Evolutionary conservation across 2,329 filamentous ascomycete species (phyloP), one percentile per base, ranked within the genome.

Genomic region (Aspergillus floridensis): DNA sequence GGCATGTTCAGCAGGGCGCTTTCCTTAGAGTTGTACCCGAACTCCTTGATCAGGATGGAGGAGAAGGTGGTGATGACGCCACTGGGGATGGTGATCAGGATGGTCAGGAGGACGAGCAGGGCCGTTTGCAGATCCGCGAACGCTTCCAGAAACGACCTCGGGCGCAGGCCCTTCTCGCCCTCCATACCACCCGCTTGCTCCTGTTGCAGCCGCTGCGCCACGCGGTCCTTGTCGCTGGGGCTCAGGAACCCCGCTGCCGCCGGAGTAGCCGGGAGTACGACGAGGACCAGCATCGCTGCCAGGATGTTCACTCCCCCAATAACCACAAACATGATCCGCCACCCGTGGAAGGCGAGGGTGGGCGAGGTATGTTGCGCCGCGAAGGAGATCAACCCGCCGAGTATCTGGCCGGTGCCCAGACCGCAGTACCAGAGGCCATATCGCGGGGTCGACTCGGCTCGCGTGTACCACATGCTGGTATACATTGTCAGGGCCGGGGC

Each of bases 1-100:
- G 80, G 80, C 29, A 79, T 77, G 22, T 76, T 78, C n/a, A 82
- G 68, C 26, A 82, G 66, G 1, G 79, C 75, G 12, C 77, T 75
- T 53, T 79, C 59, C 41, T 75, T 74, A 16, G 73, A 69, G 1
- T 72, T 74, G 60, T 79, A 81, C 6, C 79, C 79, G 49, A 80
- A 78, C 14, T 73, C 73, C 47, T 61, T 64, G 44, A 73, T 73
- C 14, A 82, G 72, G 10, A 79, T 80, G 2, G 74, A 72, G 11
- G 75, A 77, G 63, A 79, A 81, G 31, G 76, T 79, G 19, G 74
- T 77, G 14, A 81, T 72, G 4, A 78, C 78, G 12, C 79, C 79
- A 56, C 78, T 81, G 0, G 77, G 77, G 16, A 79, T 74, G 24
- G 67, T 65, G 49, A 66, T 73, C 1, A 74, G 63, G 51, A 77